A percentile compares a stretch with the other conserved stretches of the same genome.
phyloP scores from a whole-genome alignment of 2,329 filamentous ascomycete genomes.

The Biscogniauxia mediterranea region DNA sequence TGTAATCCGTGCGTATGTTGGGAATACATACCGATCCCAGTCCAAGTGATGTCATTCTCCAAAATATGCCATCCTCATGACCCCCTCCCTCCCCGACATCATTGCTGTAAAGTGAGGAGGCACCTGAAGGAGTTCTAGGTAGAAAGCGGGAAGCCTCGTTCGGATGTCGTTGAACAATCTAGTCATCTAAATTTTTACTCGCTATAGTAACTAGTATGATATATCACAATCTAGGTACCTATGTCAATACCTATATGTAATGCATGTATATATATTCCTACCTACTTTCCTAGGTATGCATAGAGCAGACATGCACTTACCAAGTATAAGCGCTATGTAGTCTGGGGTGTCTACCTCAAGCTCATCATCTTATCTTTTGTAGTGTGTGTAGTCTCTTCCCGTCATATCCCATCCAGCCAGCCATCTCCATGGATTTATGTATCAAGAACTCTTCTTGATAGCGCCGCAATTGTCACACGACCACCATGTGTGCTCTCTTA shows the following conservation, averaged over 20 bases:
- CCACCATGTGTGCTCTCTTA: slow-evolving; percentile 54
- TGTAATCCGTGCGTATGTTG: no score
- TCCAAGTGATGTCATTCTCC: no score
- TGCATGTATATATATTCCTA: no score
- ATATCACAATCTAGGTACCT: no score
- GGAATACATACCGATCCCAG: no score
- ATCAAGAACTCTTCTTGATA: slow-evolving; percentile 48
- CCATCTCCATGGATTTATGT: not conserved
- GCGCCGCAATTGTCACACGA: slow-evolving; percentile 50
- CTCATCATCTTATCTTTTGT: no score
- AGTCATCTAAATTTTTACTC: no score
- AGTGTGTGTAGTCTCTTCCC: no score
- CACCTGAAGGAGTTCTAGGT: not conserved
- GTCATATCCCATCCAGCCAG: not conserved
- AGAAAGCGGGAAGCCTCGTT: not conserved
- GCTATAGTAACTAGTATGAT: no score
- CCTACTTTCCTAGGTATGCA: not conserved
- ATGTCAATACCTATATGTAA: not conserved
- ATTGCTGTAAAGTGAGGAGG: no score
- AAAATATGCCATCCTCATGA: no score
- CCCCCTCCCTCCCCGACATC: no score
- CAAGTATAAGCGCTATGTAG: not conserved
- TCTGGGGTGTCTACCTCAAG: not conserved
- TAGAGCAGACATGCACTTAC: not conserved
- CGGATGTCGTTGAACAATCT: not conserved